Conservation (phyloP, 2,329 filamentous ascomycete species). For the Aspergillus alliaceus region DNA sequence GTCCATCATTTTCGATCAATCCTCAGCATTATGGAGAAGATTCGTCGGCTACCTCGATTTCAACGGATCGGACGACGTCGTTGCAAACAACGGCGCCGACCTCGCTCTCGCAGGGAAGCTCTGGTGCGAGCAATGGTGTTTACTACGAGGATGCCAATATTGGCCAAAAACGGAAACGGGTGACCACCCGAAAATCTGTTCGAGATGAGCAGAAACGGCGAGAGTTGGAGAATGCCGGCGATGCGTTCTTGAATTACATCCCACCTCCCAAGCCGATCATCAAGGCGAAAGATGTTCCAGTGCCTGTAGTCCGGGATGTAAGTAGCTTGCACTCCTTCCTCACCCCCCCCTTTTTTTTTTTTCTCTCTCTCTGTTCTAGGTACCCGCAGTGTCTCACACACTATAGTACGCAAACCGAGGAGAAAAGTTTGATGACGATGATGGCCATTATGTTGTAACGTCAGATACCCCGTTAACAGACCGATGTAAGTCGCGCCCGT, state of each 20-base stretch:
- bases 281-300: conserved; percentile 78
- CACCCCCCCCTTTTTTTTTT: neutral
- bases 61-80: conserved; percentile 80
- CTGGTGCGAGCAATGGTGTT: conserved; percentile 51
- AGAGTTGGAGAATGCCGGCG: conserved; percentile 68
- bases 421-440: conserved; percentile 88
- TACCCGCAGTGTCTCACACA: conserved; percentile 3
- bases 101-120: conserved; percentile 67
- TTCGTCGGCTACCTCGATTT: conserved; percentile 69
- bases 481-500: conserved; percentile 67
- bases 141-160: conserved; percentile 68
- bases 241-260: conserved; percentile 75
- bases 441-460: conserved; percentile 93
- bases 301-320: conserved; percentile 61
- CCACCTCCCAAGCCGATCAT: conserved; percentile 85
- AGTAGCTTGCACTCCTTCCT: conserved; percentile 37
- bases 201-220: conserved; percentile 79
- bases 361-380: neutral
- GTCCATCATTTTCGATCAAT: conserved; percentile 70
- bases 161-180: conserved; percentile 88
- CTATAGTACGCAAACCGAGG: conserved; percentile 51
- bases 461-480: conserved; percentile 84
- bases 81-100: conserved; percentile 87
- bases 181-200: conserved; percentile 71
- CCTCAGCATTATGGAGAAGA: conserved; percentile 68